A percentile compares a stretch with the other conserved stretches of the same genome.
Evolutionary conservation across 2,329 filamentous ascomycete species (phyloP).

Genomic region (Fusarium torreyae): DNA sequence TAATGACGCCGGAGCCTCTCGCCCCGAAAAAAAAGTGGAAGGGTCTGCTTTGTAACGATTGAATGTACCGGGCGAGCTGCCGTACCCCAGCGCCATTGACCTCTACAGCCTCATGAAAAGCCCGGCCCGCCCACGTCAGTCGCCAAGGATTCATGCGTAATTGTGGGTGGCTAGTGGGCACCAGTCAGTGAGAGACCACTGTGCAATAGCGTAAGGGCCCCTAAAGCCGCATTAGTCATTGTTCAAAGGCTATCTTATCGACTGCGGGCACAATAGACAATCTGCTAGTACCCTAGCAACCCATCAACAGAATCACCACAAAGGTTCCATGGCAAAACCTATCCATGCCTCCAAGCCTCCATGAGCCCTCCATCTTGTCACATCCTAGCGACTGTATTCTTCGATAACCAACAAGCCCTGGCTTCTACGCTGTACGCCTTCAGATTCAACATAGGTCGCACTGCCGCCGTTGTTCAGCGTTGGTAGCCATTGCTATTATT

Average conservation of each 20-base stretch:
- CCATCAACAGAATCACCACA: constrained; percentile 27
- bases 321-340: constrained; percentile 48
- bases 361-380: constrained; percentile 49
- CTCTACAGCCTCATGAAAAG: constrained; percentile 5
- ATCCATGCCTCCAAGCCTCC: constrained; percentile 49
- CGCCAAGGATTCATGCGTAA: constrained; percentile 42
- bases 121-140: constrained; percentile 41
- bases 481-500: constrained; percentile 36
- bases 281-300: constrained; percentile 14
- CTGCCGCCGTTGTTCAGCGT: constrained; percentile 32
- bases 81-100: constrained; percentile 28
- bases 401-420: constrained; percentile 43
- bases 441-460: constrained; percentile 33
- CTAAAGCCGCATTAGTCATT: constrained; percentile 22
- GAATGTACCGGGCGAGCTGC: too few relatives aligned
- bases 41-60: constrained; percentile 35
- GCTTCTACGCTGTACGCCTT: constrained; percentile 41
- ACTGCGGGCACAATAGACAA: accelerated
- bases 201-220: constrained; percentile 21
- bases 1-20: constrained; percentile 44
- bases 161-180: constrained; percentile 34
- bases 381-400: constrained; percentile 40
- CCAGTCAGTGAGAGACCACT: constrained; percentile 36
- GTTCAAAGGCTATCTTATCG: constrained; percentile 11
- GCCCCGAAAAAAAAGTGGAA: constrained; percentile 39